Evolutionary conservation across 163 green algal genomes (phyloP).

Genomic region (Volvox carteri): DNA sequence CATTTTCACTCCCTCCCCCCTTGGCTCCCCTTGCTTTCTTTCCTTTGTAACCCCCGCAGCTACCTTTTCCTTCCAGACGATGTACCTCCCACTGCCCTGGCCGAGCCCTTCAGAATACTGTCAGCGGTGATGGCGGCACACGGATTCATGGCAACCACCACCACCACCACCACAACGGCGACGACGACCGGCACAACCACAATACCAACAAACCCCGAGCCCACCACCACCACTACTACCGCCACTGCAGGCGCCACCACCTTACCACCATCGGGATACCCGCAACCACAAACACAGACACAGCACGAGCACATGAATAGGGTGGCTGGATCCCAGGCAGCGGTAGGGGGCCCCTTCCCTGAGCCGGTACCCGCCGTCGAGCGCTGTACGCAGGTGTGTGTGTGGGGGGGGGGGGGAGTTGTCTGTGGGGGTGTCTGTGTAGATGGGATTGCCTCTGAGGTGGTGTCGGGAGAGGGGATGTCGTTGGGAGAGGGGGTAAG

Average conservation of each 20-base stretch:
- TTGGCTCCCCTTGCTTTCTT: too few relatives aligned
- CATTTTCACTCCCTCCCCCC: too few relatives aligned
- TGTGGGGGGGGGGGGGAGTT: background rate
- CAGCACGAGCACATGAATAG: too few relatives aligned
- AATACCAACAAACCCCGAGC: background rate
- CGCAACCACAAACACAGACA: too few relatives aligned
- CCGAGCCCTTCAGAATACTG: slow-evolving; percentile 18
- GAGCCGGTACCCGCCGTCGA: background rate
- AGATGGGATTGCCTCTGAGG: too few relatives aligned
- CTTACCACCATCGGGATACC: too few relatives aligned
- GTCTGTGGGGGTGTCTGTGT: background rate
- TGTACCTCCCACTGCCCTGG: background rate
- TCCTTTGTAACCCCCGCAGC: too few relatives aligned
- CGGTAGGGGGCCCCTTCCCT: too few relatives aligned
- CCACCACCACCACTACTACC: background rate
- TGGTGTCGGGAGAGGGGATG: too few relatives aligned
- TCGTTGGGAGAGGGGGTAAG: too few relatives aligned
- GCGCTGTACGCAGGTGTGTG: slow-evolving; percentile 17
- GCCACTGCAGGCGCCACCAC: background rate
- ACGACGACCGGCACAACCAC: too few relatives aligned
- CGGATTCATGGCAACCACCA: background rate
- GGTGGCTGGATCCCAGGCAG: too few relatives aligned
- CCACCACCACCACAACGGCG: slow-evolving; percentile 1
- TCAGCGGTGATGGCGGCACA: slow-evolving; percentile 12
- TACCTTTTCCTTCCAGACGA: slow-evolving; percentile 37